These are phyloP conservation scores for Cardamine resedifolia DNA, from an alignment of 345 rosid genomes.

Conservation along the genomic window DNA sequence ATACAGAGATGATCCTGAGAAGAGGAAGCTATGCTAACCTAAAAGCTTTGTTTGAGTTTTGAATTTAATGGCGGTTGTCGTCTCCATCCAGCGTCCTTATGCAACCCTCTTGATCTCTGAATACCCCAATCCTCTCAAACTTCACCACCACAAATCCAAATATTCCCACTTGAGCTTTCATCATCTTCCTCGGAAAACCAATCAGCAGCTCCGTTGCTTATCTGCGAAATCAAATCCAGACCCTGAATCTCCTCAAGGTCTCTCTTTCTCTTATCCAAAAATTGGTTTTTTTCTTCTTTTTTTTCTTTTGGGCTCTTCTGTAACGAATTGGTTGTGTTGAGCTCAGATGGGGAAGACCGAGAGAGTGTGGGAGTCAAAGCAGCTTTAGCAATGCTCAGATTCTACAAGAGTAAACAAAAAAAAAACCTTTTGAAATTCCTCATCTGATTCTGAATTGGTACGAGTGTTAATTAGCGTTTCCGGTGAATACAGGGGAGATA, in stretches of 20 bases:
- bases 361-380: constrained; percentile 69
- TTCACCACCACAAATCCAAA: neutral
- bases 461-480: neutral
- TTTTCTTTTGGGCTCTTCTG: neutral
- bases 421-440: neutral
- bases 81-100: constrained; percentile 36
- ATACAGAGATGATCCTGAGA: neutral
- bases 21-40: too few species aligned
- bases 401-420: constrained; percentile 63
- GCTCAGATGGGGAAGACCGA: constrained; percentile 48
- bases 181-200: constrained; percentile 20
- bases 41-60: constrained; percentile 12
- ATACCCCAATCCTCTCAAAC: constrained; percentile 28
- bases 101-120: constrained; percentile 10
- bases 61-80: constrained; percentile 50
- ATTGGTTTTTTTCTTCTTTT: neutral
- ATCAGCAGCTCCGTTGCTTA: constrained; percentile 30
- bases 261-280: neutral
- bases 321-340: neutral
- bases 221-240: constrained; percentile 37
- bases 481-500: constrained; percentile 67
- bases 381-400: constrained; percentile 68
- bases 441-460: neutral
- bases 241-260: constrained; percentile 46
- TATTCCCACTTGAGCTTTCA: neutral